A percentile compares a stretch with the other conserved stretches of the same genome.
Evolutionary conservation across 176 grass and related monocot species (phyloP).

Genomic region (Lolium perenne): DNA sequence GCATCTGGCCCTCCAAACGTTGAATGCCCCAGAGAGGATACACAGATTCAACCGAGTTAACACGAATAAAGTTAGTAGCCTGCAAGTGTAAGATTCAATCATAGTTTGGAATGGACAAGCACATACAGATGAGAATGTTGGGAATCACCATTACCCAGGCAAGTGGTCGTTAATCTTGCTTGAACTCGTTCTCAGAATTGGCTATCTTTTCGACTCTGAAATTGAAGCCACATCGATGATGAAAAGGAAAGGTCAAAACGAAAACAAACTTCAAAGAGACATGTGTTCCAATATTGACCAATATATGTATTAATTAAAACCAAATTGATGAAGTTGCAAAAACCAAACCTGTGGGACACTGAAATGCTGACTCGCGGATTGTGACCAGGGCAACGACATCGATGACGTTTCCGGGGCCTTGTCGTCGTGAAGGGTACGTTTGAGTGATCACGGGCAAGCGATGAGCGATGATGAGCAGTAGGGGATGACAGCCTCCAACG

Average conservation of each 20-base stretch:
- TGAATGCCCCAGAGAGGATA: too few species aligned
- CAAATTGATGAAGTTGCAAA: neutral
- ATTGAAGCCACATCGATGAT: neutral
- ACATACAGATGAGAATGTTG: neutral
- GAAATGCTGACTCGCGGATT: neutral
- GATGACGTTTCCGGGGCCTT: too few species aligned
- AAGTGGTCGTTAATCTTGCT: slow-evolving; percentile 62
- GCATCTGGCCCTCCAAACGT: too few species aligned
- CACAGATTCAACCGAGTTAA: too few species aligned
- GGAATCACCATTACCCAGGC: slow-evolving; percentile 50
- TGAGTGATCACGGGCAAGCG: too few species aligned
- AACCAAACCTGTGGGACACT: neutral
- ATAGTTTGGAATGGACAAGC: neutral
- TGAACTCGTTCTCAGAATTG: slow-evolving; percentile 59
- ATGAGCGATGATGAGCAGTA: too few species aligned
- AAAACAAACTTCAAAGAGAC: neutral
- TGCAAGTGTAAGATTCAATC: too few species aligned
- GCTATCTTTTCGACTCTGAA: neutral
- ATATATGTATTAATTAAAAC: neutral
- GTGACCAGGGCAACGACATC: neutral
- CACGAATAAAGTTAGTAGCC: neutral
- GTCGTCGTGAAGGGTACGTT: too few species aligned
- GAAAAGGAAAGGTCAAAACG: neutral
- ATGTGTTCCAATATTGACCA: too few species aligned
- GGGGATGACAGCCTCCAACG: too few species aligned